phyloP scores from a whole-genome alignment of 1,284 basidiomycete genomes.

The Boletus calvinii region DNA sequence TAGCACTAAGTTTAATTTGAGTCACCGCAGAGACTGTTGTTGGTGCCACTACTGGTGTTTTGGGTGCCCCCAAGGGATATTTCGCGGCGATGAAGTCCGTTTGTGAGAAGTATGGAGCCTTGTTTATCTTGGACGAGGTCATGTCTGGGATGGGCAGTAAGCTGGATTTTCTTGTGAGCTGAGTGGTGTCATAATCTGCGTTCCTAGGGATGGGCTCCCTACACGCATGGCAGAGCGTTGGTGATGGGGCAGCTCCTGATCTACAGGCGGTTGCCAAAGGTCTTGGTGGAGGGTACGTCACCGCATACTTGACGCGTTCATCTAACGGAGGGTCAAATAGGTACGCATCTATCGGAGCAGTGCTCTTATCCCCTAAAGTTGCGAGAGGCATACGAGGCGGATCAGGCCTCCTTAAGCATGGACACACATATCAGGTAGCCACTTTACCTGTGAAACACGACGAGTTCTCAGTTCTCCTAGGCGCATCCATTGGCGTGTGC shows the following conservation, averaged over 20 bases:
- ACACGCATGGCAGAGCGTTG: slow-evolving; percentile 83
- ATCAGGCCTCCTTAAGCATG: slow-evolving; percentile 76
- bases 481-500: slow-evolving; percentile 73
- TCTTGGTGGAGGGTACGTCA: slow-evolving; percentile 74
- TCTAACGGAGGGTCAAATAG: slow-evolving; percentile 37
- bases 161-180: slow-evolving; percentile 24
- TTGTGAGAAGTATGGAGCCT: slow-evolving; percentile 81
- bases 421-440: slow-evolving; percentile 79
- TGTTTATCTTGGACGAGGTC: slow-evolving; percentile 86
- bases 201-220: slow-evolving; percentile 73
- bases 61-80: slow-evolving; percentile 76
- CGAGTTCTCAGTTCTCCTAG: slow-evolving; percentile 35
- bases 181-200: slow-evolving; percentile 4
- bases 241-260: slow-evolving; percentile 75
- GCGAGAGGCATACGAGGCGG: slow-evolving; percentile 65
- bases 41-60: slow-evolving; percentile 77
- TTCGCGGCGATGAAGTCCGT: slow-evolving; percentile 83
- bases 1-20: slow-evolving; percentile 31
- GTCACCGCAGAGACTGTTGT: slow-evolving; percentile 84
- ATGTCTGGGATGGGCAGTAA: slow-evolving; percentile 86
- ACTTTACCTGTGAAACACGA: neutral
- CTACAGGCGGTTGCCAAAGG: slow-evolving; percentile 86
- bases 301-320: neutral
- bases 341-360: slow-evolving; percentile 80
- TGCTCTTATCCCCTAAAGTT: slow-evolving; percentile 71